Conservation (phyloP, 139 green algal species). For the Coelastrella sp. region DNA sequence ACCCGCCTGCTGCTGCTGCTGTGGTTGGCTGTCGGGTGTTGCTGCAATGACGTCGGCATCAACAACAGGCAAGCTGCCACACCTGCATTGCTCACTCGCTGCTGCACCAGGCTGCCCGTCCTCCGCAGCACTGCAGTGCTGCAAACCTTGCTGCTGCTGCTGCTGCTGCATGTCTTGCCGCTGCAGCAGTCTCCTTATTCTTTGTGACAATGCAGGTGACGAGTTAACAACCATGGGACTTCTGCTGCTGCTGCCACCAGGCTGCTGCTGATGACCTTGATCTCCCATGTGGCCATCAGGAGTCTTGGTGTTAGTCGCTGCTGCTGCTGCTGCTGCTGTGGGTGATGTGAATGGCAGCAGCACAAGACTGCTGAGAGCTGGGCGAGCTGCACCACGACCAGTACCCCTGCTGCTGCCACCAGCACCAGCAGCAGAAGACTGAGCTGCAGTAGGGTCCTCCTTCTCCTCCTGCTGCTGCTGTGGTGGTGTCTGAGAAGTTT, state of each 20-base stretch:
- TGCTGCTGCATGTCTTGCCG: not conserved
- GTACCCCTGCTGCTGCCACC: not conserved
- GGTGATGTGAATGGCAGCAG: conserved; percentile 1
- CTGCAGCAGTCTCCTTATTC: not conserved
- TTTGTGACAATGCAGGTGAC: not conserved
- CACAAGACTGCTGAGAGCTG: not conserved
- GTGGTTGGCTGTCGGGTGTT: not conserved
- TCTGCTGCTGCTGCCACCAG: not conserved
- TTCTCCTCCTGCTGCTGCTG: conserved; percentile 31
- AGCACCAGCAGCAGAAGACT: conserved; percentile 16
- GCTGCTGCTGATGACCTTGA: conserved; percentile 14
- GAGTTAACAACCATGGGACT: not conserved
- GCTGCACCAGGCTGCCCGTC: not conserved
- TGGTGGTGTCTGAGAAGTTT: not conserved
- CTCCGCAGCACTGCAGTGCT: not conserved
- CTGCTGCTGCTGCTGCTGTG: conserved; percentile 13
- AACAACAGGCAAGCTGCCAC: too few relatives aligned
- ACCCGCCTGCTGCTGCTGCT: not conserved
- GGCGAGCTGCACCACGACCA: not conserved
- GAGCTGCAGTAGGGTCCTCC: not conserved
- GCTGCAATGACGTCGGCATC: not conserved
- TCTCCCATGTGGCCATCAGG: not conserved
- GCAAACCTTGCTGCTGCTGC: not conserved
- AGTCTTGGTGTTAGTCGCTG: not conserved
- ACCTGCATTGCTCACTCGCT: too few relatives aligned